Evolutionary conservation across 768 basidiomycete genomes (phyloP), one percentile per base, ranked within the genome.

Genomic region (Mycena haematopus): DNA sequence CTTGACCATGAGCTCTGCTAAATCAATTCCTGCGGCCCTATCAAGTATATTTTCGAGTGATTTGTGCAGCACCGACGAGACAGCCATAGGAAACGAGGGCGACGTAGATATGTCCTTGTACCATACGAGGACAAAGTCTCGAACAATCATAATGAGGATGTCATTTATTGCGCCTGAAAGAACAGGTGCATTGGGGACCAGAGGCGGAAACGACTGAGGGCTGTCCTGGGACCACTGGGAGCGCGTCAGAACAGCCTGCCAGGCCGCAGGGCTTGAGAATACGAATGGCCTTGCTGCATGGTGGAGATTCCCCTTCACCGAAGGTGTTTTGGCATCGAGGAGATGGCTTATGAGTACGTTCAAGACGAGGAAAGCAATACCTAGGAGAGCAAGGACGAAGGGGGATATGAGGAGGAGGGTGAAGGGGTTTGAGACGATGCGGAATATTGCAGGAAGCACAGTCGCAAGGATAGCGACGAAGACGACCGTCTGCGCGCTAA

Each of bases 181-280:
- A 61, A 84, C 78, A 14, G 86, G 84, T 40, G 85, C 85, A 25
- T 85, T 80, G 29, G 89, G 88, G 67, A 83, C 82, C 21, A 95
- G 75, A 9, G 88, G 84, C 1, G 89, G 82, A 21, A 90, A 79
- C n/a, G 85, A 78, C 69, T 88, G 87, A 0, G 89, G 86, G 4
- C 86, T 77, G 60, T 81, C 85, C 67, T 89, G 86, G 3, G 92
- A 92, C 95, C 95, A 96, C 74, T 91, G 87, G n/a, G 92, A 92
- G 33, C 95, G 87, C 47, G 86, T 94, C 53, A 92, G 80, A 50
- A 93, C 91, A 0, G 90, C 94, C 70, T 95, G 92, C 95, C 95
- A 97, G 33, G 95, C 95, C 59, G 95, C 93, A 25, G 94, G 93
- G 3, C 94, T 94, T 5, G 93, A 93, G 79, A 97, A 96, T 3